phyloP scores from a whole-genome alignment of 2,329 filamentous ascomycete species.

The Ophiostoma australiae region DNA sequence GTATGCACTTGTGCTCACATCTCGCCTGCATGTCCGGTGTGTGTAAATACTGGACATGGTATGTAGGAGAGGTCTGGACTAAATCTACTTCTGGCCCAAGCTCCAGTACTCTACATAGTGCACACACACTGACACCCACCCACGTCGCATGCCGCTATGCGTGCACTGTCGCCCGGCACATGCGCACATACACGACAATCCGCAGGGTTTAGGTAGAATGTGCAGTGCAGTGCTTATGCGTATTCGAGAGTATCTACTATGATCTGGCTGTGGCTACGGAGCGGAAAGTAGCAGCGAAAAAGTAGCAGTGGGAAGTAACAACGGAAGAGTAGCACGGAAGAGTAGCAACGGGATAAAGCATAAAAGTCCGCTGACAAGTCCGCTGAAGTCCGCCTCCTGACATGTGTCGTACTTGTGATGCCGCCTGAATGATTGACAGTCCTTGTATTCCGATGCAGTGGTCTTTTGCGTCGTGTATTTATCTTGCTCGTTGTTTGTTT shows the following conservation, averaged over 20 bases:
- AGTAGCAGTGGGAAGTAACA: too few species aligned
- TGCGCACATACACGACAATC: background rate
- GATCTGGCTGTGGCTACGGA: too few species aligned
- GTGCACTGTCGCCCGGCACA: conserved; percentile 7
- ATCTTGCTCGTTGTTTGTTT: too few species aligned
- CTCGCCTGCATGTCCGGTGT: background rate
- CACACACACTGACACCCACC: background rate
- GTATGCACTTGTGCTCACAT: background rate
- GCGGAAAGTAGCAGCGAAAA: too few species aligned
- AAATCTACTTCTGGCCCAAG: background rate
- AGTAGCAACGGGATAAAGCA: too few species aligned
- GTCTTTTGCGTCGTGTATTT: too few species aligned
- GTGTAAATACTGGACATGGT: background rate
- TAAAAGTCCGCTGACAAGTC: background rate
- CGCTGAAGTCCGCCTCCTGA: background rate
- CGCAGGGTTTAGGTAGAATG: too few species aligned
- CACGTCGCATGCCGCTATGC: background rate
- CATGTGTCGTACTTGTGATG: background rate
- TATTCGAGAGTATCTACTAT: too few species aligned
- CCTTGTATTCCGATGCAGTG: too few species aligned
- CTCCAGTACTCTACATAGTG: background rate
- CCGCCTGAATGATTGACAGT: background rate
- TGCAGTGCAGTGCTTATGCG: too few species aligned
- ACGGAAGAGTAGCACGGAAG: too few species aligned
- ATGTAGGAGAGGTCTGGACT: background rate